phyloP scores from a whole-genome alignment of 2,329 filamentous ascomycete genomes.

The Arthrinium phaeospermum region DNA sequence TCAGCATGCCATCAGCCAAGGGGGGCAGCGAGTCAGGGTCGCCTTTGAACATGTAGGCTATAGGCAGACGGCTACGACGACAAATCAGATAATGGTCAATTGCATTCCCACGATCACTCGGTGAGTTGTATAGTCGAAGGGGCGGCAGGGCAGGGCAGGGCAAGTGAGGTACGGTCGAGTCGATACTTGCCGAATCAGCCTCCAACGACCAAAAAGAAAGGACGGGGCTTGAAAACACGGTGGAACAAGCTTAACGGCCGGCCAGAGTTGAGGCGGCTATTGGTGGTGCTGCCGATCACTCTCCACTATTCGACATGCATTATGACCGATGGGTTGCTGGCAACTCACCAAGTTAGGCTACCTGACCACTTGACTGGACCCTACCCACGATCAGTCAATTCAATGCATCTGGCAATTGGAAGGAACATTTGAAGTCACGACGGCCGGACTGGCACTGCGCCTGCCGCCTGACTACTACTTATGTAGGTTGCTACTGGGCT shows the following conservation, averaged over 20 bases:
- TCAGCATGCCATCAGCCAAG: conserved; percentile 18
- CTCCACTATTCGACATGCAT: conserved; percentile 6
- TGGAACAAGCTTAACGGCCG: conserved; percentile 8
- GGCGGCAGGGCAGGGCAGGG: background rate
- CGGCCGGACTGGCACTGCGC: no score
- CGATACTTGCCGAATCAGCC: conserved; percentile 12
- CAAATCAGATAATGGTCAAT: background rate
- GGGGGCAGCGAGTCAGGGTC: background rate
- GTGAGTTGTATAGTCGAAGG: background rate
- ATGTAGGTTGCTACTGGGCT: background rate
- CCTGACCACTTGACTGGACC: no score
- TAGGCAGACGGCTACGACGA: background rate
- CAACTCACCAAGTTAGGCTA: background rate
- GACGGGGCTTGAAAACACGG: background rate
- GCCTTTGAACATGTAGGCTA: background rate
- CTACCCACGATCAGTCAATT: background rate
- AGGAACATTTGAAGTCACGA: background rate
- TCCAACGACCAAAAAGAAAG: background rate
- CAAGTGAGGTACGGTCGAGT: background rate
- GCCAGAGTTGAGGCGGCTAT: background rate
- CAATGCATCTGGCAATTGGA: background rate
- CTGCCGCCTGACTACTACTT: background rate
- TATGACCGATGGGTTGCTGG: background rate
- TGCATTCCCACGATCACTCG: background rate
- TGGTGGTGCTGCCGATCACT: conserved; percentile 11